These are phyloP conservation scores for Hanseniaspora mollemarum DNA, from an alignment of 805 yeast genomes.

Conservation along the genomic window DNA sequence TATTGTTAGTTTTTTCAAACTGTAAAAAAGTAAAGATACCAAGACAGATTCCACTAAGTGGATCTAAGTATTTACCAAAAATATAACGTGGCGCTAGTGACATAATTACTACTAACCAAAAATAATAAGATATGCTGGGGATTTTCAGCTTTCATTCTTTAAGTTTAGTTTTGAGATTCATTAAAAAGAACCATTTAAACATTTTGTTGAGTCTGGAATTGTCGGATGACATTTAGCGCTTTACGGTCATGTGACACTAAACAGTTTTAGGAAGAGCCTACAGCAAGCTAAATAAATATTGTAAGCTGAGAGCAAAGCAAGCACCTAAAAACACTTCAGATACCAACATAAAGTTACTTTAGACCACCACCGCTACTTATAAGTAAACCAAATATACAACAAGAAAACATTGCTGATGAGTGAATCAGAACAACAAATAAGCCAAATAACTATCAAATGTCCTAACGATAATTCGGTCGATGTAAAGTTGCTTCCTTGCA, in stretches of 20 bases:
- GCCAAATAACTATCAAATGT: background rate
- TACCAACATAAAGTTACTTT: too few relatives aligned
- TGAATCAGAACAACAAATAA: background rate
- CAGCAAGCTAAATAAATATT: too few relatives aligned
- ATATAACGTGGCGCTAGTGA: conserved; percentile 6
- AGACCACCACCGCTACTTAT: background rate
- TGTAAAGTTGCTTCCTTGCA: conserved; percentile 25
- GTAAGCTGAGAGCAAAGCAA: too few relatives aligned
- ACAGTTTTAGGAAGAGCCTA: too few relatives aligned
- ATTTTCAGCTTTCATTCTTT: too few relatives aligned
- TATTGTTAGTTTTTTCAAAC: conserved; percentile 12
- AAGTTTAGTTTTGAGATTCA: too few relatives aligned
- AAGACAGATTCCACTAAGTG: conserved; percentile 3
- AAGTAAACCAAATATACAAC: background rate
- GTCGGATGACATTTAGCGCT: too few relatives aligned
- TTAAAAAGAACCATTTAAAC: too few relatives aligned
- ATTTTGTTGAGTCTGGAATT: too few relatives aligned
- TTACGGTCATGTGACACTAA: too few relatives aligned
- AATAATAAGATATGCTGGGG: too few relatives aligned
- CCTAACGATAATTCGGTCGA: background rate
- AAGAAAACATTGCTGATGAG: background rate
- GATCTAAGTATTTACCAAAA: conserved; percentile 14
- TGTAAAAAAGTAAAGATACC: conserved; percentile 14
- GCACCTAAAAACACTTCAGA: too few relatives aligned
- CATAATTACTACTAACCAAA: background rate